phyloP scores from a whole-genome alignment of 257 asterid species.

The Lycium ferocissimum region DNA sequence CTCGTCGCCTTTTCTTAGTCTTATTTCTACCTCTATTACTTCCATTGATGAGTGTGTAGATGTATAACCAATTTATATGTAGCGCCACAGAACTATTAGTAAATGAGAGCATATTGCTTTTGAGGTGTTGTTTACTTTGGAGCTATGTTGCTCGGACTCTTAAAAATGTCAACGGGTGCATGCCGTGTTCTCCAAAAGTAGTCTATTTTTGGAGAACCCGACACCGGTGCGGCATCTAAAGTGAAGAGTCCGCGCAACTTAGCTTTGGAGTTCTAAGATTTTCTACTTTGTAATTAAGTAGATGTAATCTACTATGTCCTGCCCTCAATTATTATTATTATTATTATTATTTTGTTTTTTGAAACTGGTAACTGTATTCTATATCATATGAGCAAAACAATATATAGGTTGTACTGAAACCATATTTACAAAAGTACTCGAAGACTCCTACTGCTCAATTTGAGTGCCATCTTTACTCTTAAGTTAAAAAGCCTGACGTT shows the following conservation, averaged over 20 bases:
- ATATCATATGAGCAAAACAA: no score
- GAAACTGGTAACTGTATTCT: no score
- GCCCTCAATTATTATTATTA: background rate
- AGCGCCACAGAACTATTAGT: slow-evolving; percentile 5
- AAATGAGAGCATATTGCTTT: background rate
- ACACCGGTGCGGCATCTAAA: no score
- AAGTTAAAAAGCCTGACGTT: background rate
- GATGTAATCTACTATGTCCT: background rate
- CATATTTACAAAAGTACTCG: no score
- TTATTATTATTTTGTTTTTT: no score
- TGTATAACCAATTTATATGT: background rate
- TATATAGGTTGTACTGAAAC: no score
- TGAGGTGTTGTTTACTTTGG: slow-evolving; percentile 1
- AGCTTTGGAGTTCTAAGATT: no score
- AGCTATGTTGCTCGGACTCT: background rate
- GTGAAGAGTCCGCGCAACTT: no score
- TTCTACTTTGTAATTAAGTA: background rate
- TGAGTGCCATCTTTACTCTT: background rate
- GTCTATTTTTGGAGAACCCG: no score
- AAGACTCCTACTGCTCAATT: background rate
- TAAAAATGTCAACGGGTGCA: no score
- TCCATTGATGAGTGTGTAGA: slow-evolving; percentile 12
- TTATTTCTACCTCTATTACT: background rate
- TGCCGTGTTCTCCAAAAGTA: no score
- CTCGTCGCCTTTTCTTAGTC: background rate